Evolutionary conservation across 352 stramenopile species (phyloP).

Genomic region (Pythium utonaiense): DNA sequence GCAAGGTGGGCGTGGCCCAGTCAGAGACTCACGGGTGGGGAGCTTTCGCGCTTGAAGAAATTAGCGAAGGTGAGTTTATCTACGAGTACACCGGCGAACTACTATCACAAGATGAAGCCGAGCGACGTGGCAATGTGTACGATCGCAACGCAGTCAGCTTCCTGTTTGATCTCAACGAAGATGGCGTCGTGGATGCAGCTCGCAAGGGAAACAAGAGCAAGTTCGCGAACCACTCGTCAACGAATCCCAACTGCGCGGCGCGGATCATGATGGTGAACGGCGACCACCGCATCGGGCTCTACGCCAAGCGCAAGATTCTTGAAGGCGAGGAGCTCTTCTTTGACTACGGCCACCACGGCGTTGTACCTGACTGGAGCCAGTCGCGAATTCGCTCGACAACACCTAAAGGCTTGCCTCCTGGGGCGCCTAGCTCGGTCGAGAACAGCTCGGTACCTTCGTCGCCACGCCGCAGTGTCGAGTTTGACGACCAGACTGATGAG

Average conservation of each 20-base stretch:
- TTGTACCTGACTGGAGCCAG: conserved; percentile 81
- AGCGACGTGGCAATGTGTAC: conserved; percentile 87
- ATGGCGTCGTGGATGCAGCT: conserved; percentile 91
- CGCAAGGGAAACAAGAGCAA: conserved; percentile 95
- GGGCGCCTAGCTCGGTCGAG: conserved; percentile 11
- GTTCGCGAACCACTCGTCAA: conserved; percentile 89
- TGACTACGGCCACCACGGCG: conserved; percentile 78
- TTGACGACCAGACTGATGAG: neutral
- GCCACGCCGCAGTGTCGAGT: conserved; percentile 4
- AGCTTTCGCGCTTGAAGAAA: conserved; percentile 52
- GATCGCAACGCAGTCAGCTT: conserved; percentile 90
- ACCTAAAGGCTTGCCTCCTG: conserved; percentile 6
- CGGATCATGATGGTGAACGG: conserved; percentile 90
- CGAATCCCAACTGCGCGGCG: conserved; percentile 78
- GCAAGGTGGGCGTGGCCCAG: conserved; percentile 44
- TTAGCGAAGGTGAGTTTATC: conserved; percentile 65
- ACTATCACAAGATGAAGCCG: conserved; percentile 86
- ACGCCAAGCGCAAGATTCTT: conserved; percentile 86
- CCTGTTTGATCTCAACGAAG: conserved; percentile 93
- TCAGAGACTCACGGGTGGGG: conserved; percentile 77
- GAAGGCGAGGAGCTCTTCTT: conserved; percentile 86
- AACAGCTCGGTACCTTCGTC: conserved; percentile 13
- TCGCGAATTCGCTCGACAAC: conserved; percentile 35
- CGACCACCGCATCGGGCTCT: conserved; percentile 92
- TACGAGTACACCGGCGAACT: conserved; percentile 91